These are phyloP conservation scores for Yamadazyma endophytica DNA, from an alignment of 805 yeast genomes.

Conservation along the genomic window DNA sequence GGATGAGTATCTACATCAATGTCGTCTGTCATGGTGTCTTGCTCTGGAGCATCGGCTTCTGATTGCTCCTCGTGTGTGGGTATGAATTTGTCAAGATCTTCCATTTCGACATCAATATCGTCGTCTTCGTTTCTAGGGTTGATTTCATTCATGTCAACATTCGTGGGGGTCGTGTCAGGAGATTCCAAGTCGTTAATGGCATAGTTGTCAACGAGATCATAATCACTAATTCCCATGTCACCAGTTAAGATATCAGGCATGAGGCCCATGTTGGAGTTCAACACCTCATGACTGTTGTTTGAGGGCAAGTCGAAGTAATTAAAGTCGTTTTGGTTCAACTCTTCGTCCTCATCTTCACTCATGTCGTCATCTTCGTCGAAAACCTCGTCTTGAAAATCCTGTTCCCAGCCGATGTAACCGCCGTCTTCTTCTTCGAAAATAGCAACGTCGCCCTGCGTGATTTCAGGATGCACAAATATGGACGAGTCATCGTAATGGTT, in stretches of 20 bases:
- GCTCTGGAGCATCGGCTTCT: conserved; percentile 2
- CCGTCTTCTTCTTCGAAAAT: conserved; percentile 28
- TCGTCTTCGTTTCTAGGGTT: conserved; percentile 3
- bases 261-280: too few relatives aligned
- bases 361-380: conserved; percentile 8
- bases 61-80: conserved; percentile 5
- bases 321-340: conserved; percentile 1
- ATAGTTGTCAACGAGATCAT: conserved; percentile 24
- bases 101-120: conserved; percentile 10
- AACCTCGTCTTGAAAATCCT: conserved; percentile 19
- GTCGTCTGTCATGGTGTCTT: conserved; percentile 2
- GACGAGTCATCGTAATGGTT: conserved; percentile 24
- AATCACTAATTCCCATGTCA: background rate
- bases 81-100: conserved; percentile 1
- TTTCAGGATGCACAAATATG: conserved; percentile 22
- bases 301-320: too few relatives aligned
- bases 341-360: conserved; percentile 6
- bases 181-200: conserved; percentile 13
- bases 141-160: background rate
- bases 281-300: too few relatives aligned
- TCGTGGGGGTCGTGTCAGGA: too few relatives aligned
- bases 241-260: background rate
- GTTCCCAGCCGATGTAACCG: too few relatives aligned
- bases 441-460: conserved; percentile 6
- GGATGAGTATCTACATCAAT: conserved; percentile 2